Base-by-base conservation (phyloP, 169 alveolate species). In the Plasmodium malariae region DNA sequence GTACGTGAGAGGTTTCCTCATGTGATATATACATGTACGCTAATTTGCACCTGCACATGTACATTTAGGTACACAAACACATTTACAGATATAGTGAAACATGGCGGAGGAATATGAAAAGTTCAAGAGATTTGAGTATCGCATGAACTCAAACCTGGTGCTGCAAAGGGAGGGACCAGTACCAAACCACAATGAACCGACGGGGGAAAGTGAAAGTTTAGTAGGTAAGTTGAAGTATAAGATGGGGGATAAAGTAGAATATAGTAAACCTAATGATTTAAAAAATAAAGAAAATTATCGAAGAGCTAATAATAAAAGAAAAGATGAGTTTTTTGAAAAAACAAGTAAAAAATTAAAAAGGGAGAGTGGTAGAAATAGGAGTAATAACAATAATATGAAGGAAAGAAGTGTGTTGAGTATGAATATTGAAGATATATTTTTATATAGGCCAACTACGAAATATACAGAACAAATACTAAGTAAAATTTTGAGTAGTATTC, bases 151-250 rank as follows among this genome's bases (percentile, higher is more conserved):
- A 21, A 96, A 96, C 71, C 87, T 94, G 62, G 98, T 96, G 14
- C 85, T 96, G 26, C 96, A 96, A 88, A 92, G 97, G 76, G 98
- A 95, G 34, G 95, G 96, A 3, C 96, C 97, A 1, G 94, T 92
- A 11, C 95, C 96, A 54, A 91, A 94, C 34, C 94, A 87, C 28
- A 93, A 94, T 88, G 99, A 94, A 88, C 98, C 99, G 11, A 96
- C 99, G 9, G 99, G 99, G 0, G 99, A 98, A 88, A 99, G 99
- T 30, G 99, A 98, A 92, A 93, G 99, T 32, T 94, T 98, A 65
- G 98, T 90, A 6, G 98, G 98, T 17, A 94, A 96, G 57, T 86
- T 95, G 34, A 93, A 96, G 71, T 93, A 95, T 91, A 92, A 91
- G 37, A 98, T 98, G 99, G 99, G 99, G 1, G 99, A 97, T 76